Evolutionary conservation across 2,329 filamentous ascomycete species (phyloP).

Genomic region (Fonsecaea nubica): DNA sequence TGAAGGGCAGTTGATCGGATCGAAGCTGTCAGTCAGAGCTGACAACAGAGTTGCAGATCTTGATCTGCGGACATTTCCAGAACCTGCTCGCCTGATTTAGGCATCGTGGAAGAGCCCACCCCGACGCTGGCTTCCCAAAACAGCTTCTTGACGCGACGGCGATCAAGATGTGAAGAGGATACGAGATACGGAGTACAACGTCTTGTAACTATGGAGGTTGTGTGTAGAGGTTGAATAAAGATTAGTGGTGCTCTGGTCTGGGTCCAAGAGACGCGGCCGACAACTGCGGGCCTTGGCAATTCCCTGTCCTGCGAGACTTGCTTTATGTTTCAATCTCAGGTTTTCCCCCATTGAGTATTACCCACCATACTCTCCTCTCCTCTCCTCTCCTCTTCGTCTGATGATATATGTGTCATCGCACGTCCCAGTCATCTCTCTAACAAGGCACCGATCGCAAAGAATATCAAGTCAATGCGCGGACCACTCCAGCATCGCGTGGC

Average conservation of each 20-base stretch:
- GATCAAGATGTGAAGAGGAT: neutral
- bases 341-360: too few relatives aligned
- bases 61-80: neutral
- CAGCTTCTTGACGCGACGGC: neutral
- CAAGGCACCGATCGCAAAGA: too few relatives aligned
- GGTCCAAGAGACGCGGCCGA: too few relatives aligned
- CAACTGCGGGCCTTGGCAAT: conserved; percentile 1
- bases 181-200: neutral
- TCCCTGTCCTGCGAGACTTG: neutral
- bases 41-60: neutral
- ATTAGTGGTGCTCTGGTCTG: too few relatives aligned
- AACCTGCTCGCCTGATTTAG: neutral
- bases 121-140: neutral
- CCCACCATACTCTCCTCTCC: too few relatives aligned
- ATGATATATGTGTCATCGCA: too few relatives aligned
- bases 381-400: too few relatives aligned
- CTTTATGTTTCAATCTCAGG: neutral
- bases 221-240: neutral
- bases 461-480: too few relatives aligned
- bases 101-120: neutral
- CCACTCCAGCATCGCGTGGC: too few relatives aligned
- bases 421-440: too few relatives aligned
- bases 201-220: neutral
- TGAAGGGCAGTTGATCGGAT: neutral
- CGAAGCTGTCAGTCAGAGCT: neutral